A percentile compares a stretch with the other conserved stretches of the same genome.
phyloP scores from a whole-genome alignment of 306 rosid species.

The Inga oerstediana region DNA sequence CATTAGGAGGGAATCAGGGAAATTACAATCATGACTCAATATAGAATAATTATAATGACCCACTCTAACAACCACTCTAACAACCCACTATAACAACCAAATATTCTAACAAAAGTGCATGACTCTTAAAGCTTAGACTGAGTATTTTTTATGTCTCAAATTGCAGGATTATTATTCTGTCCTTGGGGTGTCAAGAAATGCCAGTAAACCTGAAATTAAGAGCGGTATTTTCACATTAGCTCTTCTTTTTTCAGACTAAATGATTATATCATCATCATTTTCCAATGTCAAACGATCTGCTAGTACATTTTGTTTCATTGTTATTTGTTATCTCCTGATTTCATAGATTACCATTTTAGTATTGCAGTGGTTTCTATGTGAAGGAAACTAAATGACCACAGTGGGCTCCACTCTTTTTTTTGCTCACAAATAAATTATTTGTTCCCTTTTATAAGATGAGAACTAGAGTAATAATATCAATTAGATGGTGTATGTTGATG shows the following conservation, averaged over 20 bases:
- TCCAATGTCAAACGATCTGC: not conserved
- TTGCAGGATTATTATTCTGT: conserved; percentile 87
- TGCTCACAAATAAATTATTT: not conserved
- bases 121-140: conserved; percentile 1
- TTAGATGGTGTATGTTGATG: not conserved
- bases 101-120: too few relatives aligned
- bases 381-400: not conserved
- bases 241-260: conserved; percentile 2
- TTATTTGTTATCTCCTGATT: conserved; percentile 14
- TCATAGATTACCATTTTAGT: not conserved
- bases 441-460: not conserved
- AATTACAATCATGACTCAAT: too few relatives aligned
- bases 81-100: too few relatives aligned
- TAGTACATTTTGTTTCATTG: conserved; percentile 22
- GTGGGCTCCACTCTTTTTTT: not conserved
- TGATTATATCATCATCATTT: conserved; percentile 3
- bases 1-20: too few relatives aligned
- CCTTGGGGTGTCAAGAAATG: conserved; percentile 88
- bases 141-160: conserved; percentile 29
- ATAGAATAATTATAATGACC: too few relatives aligned
- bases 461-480: not conserved
- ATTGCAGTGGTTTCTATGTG: not conserved
- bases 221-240: conserved; percentile 57
- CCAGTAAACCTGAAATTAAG: conserved; percentile 95
- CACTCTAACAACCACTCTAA: too few relatives aligned